Percentiles rank a stretch among this genome's conserved stretches.
These are phyloP conservation scores for Coemansia sp. DNA, from an alignment of 192 early-diverging fungal species.

Conservation along the genomic window DNA sequence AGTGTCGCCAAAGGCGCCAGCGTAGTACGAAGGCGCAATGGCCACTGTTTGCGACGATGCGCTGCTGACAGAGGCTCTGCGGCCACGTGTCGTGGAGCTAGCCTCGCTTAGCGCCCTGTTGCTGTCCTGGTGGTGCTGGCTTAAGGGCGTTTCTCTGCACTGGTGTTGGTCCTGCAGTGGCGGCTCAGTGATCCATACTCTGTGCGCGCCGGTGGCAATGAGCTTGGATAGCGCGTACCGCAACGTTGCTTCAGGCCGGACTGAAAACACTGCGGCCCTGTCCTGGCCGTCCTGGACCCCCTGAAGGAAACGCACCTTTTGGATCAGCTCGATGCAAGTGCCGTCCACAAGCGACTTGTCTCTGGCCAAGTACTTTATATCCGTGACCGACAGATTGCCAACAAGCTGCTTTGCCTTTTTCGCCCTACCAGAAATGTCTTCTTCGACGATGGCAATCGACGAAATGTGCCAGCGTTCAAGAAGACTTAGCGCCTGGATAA, in stretches of 20 bases:
- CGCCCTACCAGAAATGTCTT: not conserved
- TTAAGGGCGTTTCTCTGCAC: not conserved
- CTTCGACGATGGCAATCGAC: conserved; percentile 50
- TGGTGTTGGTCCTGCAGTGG: not conserved
- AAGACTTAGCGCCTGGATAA: conserved; percentile 66
- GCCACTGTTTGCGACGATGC: conserved; percentile 42
- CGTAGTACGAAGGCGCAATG: conserved; percentile 21
- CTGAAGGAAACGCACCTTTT: conserved; percentile 59
- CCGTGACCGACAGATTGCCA: conserved; percentile 39
- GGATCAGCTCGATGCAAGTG: conserved; percentile 66
- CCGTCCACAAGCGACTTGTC: conserved; percentile 53
- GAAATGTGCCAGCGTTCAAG: conserved; percentile 54
- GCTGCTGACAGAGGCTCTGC: conserved; percentile 40
- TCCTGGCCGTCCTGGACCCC: conserved; percentile 69
- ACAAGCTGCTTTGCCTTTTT: conserved; percentile 7
- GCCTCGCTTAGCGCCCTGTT: not conserved
- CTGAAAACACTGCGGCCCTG: conserved; percentile 70
- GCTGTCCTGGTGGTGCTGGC: not conserved
- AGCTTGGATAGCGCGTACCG: conserved; percentile 73
- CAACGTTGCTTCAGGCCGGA: conserved; percentile 67
- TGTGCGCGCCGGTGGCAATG: conserved; percentile 77
- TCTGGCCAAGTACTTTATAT: conserved; percentile 51
- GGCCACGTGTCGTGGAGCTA: not conserved
- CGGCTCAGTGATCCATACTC: conserved; percentile 69
- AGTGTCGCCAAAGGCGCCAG: conserved; percentile 37